Evolutionary conservation across 192 early-diverging fungal species (phyloP).

Genomic region (Mortierella antarctica): DNA sequence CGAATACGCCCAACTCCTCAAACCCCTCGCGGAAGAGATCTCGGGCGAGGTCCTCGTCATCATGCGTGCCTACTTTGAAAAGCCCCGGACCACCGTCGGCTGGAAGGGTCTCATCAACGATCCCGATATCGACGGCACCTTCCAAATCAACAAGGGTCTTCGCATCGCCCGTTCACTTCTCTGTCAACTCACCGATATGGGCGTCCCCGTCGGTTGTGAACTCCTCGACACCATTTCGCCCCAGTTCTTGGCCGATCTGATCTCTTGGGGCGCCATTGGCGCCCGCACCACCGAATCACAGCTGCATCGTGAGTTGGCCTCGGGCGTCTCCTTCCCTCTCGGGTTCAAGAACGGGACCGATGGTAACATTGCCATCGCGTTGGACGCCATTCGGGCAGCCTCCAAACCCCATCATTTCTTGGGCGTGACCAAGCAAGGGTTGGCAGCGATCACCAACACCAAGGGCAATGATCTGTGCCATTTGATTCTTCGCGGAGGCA

Average conservation of each 20-base stretch:
- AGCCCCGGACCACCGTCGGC: conserved; percentile 95
- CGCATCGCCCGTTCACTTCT: conserved; percentile 85
- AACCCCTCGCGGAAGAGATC: conserved; percentile 64
- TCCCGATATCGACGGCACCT: conserved; percentile 81
- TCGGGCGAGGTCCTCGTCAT: conserved; percentile 86
- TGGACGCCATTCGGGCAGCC: conserved; percentile 80
- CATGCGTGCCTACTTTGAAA: conserved; percentile 99
- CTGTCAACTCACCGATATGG: conserved; percentile 80
- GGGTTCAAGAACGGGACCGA: conserved; percentile 99
- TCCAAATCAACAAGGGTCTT: conserved; percentile 97
- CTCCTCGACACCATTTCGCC: conserved; percentile 96
- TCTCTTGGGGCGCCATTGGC: conserved; percentile 98
- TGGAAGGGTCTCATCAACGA: conserved; percentile 91
- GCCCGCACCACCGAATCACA: conserved; percentile 97
- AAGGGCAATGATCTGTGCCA: conserved; percentile 87
- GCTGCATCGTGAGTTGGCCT: conserved; percentile 93
- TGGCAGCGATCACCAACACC: conserved; percentile 91
- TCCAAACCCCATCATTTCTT: conserved; percentile 90
- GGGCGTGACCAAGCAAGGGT: conserved; percentile 94
- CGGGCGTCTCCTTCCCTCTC: conserved; percentile 95
- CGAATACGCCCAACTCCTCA: conserved; percentile 76
- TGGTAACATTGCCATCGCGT: conserved; percentile 81
- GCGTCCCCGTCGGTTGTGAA: conserved; percentile 90
- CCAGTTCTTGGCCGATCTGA: conserved; percentile 92
- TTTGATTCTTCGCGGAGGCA: conserved; percentile 91